Percentiles rank a stretch among this genome's conserved stretches.
Conservation (phyloP, 2,329 filamentous ascomycete species). For the Verticillium dahliae region DNA sequence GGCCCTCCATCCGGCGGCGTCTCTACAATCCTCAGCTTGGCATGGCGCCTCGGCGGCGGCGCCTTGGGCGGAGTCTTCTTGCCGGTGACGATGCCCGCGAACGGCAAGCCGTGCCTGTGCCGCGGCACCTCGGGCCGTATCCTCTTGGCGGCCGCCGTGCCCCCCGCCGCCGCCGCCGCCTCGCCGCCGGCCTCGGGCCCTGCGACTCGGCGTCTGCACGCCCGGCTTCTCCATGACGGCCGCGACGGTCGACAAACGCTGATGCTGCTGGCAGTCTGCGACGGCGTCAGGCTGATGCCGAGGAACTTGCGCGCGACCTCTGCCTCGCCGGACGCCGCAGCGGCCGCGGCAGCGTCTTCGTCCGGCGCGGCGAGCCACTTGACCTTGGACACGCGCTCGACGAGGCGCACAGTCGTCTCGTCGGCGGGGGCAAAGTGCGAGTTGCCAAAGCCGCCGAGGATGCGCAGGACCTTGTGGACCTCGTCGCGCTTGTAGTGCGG, state of each 20-base stretch:
- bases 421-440: constrained; percentile 76
- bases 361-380: constrained; percentile 52
- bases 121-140: constrained; percentile 48
- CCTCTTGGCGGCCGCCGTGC: constrained; percentile 31
- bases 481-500: constrained; percentile 91
- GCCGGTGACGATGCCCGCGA: constrained; percentile 24
- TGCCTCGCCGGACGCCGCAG: constrained; percentile 26
- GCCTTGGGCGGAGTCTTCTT: constrained; percentile 39
- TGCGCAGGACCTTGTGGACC: constrained; percentile 65
- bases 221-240: constrained; percentile 76
- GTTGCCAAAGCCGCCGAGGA: constrained; percentile 61
- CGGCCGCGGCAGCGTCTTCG: constrained; percentile 4
- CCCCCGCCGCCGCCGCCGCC: constrained; percentile 7
- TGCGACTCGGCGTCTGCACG: constrained; percentile 71
- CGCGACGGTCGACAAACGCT: constrained; percentile 70
- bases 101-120: constrained; percentile 47
- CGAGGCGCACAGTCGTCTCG: constrained; percentile 71
- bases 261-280: constrained; percentile 62
- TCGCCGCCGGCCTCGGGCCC: constrained; percentile 19
- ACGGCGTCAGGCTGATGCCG: constrained; percentile 63
- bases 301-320: constrained; percentile 54
- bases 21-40: constrained; percentile 21
- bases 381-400: constrained; percentile 68
- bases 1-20: not conserved
- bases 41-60: constrained; percentile 38